Base-by-base conservation (phyloP, 2,329 filamentous ascomycete genomes). In the Apiospora rasikravindrae region DNA sequence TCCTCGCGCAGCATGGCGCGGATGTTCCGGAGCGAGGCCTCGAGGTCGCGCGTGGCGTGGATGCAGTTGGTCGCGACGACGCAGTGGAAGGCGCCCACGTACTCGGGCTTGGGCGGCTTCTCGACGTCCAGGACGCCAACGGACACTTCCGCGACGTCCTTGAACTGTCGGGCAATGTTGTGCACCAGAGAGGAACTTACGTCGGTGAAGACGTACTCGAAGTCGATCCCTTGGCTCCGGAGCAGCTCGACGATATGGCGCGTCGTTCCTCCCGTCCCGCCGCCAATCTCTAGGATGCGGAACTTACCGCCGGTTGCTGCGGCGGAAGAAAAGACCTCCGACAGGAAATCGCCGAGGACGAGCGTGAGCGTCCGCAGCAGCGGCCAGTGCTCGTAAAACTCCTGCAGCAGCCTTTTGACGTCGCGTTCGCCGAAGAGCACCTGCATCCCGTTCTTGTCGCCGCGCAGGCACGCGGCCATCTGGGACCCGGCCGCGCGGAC, bases 141-240 rank as follows among this genome's bases (percentile, higher is more conserved):
- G 0, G 70, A 69, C 76, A 82, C 79, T 13, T 68, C 71, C 0
- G 5, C n/a, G 40, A 72, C 33, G 33, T 0, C 24, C 72, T 71
- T 19, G 29, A 81, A 81, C 37, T 76, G 77, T 10, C 73, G 72
- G 13, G 70, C 74, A 0, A 81, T 78, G 2, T 74, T 73, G 0
- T 75, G 69, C 1, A 84, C 81, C 0, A 84, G 75, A 0, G 80
- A 78, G 0, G 77, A 64, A 0, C 83, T 82, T 2, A 87, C 53
- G 66, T 86, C 85, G 4, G 84, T 85, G 71, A 86, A 83, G 0
- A 80, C 82, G 70, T 86, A 86, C 8, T 79, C 74, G 40, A 84
- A 77, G 0, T 76, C 71, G 2, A 82, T 72, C 8, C 74, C 75
- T 0, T 69, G 69, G 0, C 45, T 24, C 0, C 70, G 70, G 3